These are phyloP conservation scores for Geosmithia morbida DNA, from an alignment of 2,329 filamentous ascomycete species.

Conservation along the genomic window DNA sequence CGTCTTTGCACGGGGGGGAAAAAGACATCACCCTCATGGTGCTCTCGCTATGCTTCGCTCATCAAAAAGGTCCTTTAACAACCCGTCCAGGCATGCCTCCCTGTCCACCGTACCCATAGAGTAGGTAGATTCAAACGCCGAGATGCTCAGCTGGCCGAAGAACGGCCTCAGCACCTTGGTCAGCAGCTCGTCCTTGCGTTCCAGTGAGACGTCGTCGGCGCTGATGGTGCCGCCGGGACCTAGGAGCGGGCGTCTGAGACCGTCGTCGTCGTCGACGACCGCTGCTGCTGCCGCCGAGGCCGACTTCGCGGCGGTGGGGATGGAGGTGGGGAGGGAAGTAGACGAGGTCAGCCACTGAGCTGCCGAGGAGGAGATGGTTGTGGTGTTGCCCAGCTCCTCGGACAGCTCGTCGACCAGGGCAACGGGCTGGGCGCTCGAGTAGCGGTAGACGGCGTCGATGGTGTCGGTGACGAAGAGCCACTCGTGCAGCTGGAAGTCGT, in stretches of 20 bases:
- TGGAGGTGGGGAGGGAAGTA: neutral
- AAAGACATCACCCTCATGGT: conserved; percentile 19
- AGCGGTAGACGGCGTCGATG: conserved; percentile 85
- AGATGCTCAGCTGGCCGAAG: conserved; percentile 83
- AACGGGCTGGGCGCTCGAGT: conserved; percentile 50
- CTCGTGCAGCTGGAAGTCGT: conserved; percentile 96
- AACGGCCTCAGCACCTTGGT: conserved; percentile 73
- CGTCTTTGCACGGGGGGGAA: too few relatives aligned
- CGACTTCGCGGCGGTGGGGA: too few relatives aligned
- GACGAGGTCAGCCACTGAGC: conserved; percentile 4
- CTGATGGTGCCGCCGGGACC: conserved; percentile 30
- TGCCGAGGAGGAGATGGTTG: conserved; percentile 12
- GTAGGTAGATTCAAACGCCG: conserved; percentile 86
- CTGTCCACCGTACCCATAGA: conserved; percentile 60
- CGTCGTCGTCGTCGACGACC: conserved; percentile 14
- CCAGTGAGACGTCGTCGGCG: conserved; percentile 38
- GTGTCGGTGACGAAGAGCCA: conserved; percentile 98
- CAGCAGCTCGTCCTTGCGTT: conserved; percentile 54
- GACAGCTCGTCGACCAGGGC: conserved; percentile 77
- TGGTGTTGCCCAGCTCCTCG: conserved; percentile 49
- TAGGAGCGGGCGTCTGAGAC: conserved; percentile 31
- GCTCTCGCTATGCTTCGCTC: conserved; percentile 55
- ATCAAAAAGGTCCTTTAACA: conserved; percentile 68
- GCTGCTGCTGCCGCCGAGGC: conserved; percentile 21
- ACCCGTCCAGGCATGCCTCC: conserved; percentile 44